A percentile compares a stretch with the other conserved stretches of the same genome.
Evolutionary conservation across 495 filamentous ascomycete genomes (phyloP).

Genomic region (Penicillium simplicissimum): DNA sequence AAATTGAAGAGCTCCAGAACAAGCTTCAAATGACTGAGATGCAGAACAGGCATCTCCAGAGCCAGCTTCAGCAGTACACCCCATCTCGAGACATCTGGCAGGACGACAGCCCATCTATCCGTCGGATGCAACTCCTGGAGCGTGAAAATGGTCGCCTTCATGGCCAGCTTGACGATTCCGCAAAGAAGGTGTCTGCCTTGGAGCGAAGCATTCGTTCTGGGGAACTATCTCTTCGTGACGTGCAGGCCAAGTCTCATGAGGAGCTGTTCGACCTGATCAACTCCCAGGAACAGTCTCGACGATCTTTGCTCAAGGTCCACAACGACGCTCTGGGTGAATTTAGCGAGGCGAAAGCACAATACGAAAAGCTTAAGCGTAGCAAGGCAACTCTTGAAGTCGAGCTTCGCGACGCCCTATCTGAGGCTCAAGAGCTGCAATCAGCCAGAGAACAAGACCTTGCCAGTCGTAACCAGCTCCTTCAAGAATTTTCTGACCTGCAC

Average conservation of each 20-base stretch:
- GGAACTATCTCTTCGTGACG: conserved; percentile 86
- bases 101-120: conserved; percentile 81
- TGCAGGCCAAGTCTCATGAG: conserved; percentile 92
- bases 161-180: conserved; percentile 91
- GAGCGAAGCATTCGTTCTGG: conserved; percentile 86
- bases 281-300: conserved; percentile 87
- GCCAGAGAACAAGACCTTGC: conserved; percentile 81
- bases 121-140: conserved; percentile 87
- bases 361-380: conserved; percentile 79
- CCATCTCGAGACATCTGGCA: conserved; percentile 60
- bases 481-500: conserved; percentile 92
- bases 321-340: conserved; percentile 84
- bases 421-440: conserved; percentile 74
- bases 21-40: conserved; percentile 94
- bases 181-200: conserved; percentile 87
- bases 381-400: conserved; percentile 84
- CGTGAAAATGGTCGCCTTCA: conserved; percentile 90
- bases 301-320: conserved; percentile 77
- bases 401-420: conserved; percentile 78
- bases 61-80: conserved; percentile 70
- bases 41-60: conserved; percentile 93
- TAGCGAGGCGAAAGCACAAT: conserved; percentile 78
- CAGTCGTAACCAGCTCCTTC: conserved; percentile 81
- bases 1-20: conserved; percentile 91
- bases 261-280: conserved; percentile 93